Evolutionary conservation across 2,329 filamentous ascomycete species (phyloP).

Genomic region (Coniochaeta ligniaria): DNA sequence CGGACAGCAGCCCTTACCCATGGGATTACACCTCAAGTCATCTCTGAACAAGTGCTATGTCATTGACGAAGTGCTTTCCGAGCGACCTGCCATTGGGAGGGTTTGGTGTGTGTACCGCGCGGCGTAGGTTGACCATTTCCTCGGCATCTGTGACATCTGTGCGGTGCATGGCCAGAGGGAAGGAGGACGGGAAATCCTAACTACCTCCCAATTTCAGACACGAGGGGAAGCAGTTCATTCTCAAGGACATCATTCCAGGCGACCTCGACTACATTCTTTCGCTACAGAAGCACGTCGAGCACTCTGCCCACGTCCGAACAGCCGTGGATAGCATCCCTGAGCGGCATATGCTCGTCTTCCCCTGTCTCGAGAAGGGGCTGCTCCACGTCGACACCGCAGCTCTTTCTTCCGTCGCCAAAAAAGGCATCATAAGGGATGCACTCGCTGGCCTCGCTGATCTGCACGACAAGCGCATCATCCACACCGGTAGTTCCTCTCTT

Average conservation of each 20-base stretch:
- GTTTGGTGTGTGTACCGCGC: slow-evolving; percentile 11
- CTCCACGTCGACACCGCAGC: slow-evolving; percentile 9
- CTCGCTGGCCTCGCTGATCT: slow-evolving; percentile 8
- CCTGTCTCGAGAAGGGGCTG: slow-evolving; percentile 9
- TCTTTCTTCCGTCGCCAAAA: slow-evolving; percentile 8
- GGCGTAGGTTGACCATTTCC: slow-evolving; percentile 9
- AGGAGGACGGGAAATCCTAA: slow-evolving; percentile 1
- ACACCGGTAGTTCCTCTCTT: slow-evolving; percentile 7
- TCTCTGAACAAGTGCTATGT: slow-evolving; percentile 9
- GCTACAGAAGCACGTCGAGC: slow-evolving; percentile 10
- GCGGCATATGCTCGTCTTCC: slow-evolving; percentile 9
- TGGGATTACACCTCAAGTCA: slow-evolving; percentile 9
- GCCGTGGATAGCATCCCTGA: slow-evolving; percentile 10
- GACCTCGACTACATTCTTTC: slow-evolving; percentile 8
- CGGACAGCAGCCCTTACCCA: slow-evolving; percentile 7
- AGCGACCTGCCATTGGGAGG: slow-evolving; percentile 9
- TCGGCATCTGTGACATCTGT: slow-evolving; percentile 4
- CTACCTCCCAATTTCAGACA: slow-evolving; percentile 6
- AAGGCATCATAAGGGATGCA: slow-evolving; percentile 7
- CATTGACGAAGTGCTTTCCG: slow-evolving; percentile 11
- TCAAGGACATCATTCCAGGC: slow-evolving; percentile 10
- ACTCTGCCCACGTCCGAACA: slow-evolving; percentile 9
- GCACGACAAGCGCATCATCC: slow-evolving; percentile 9
- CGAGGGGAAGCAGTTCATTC: slow-evolving; percentile 9
- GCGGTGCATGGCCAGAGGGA: background rate